These are phyloP conservation scores for Babesia sp. DNA, from an alignment of 169 alveolate species.

Conservation along the genomic window DNA sequence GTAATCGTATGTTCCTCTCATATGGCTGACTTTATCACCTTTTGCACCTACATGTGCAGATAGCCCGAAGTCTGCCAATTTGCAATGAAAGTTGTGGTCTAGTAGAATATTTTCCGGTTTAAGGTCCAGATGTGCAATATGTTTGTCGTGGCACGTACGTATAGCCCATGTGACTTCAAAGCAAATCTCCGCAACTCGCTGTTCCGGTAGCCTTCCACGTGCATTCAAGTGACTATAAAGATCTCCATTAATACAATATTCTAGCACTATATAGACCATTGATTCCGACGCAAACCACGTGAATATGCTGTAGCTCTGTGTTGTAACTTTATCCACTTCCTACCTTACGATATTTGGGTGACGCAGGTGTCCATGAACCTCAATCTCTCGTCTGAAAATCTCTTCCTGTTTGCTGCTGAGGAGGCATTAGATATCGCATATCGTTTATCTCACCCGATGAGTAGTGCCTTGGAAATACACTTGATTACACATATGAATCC, in stretches of 20 bases:
- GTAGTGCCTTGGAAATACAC: slow-evolving; percentile 78
- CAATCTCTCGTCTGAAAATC: slow-evolving; percentile 83
- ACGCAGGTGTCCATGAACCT: slow-evolving; percentile 84
- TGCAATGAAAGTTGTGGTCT: slow-evolving; percentile 76
- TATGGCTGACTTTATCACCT: slow-evolving; percentile 66
- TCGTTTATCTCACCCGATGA: slow-evolving; percentile 55
- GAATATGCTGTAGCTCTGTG: slow-evolving; percentile 62
- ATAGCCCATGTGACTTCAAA: slow-evolving; percentile 85
- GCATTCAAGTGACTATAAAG: slow-evolving; percentile 69
- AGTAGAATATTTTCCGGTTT: slow-evolving; percentile 83
- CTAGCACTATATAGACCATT: slow-evolving; percentile 82
- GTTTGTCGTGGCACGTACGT: slow-evolving; percentile 84
- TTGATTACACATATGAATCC: slow-evolving; percentile 86
- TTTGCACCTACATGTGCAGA: slow-evolving; percentile 81
- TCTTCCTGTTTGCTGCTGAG: slow-evolving; percentile 80
- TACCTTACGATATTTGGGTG: slow-evolving; percentile 85
- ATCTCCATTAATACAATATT: slow-evolving; percentile 82
- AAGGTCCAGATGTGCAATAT: slow-evolving; percentile 83
- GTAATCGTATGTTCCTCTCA: slow-evolving; percentile 71
- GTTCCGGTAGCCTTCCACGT: slow-evolving; percentile 72
- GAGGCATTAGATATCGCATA: not conserved
- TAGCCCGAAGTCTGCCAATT: slow-evolving; percentile 84
- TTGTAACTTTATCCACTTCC: not conserved
- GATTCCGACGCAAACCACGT: slow-evolving; percentile 83
- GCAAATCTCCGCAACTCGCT: slow-evolving; percentile 72